Base-by-base conservation (phyloP, 176 grass and related monocot species). In the Phoenix roebelenii region DNA sequence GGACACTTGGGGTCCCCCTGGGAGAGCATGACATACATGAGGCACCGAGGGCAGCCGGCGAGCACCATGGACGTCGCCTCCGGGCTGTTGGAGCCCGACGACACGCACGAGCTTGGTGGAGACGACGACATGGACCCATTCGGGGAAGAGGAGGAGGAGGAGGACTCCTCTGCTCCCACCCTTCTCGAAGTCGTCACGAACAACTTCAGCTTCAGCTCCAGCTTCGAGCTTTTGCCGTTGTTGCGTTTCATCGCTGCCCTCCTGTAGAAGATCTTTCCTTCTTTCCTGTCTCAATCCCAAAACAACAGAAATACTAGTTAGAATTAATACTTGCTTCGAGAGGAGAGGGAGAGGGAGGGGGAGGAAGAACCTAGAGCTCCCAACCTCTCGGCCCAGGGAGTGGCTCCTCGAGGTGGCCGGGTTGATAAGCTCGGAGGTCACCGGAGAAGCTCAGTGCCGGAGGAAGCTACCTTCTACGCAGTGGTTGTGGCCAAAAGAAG, bases 11-110 rank as follows among this genome's bases (percentile, higher is more conserved):
- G 84, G 66, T 87, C 79, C 72, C 72, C 74, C 71, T 79, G 78
- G 24, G 79, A 71, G 52, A 87, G 79, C 84, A 87, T 82, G 75
- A 79, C 77, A 66, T 87, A 87, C 75, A 87, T 87, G 39, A 87
- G 79, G 79, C 84, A 87, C 9, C 75, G 79, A 12, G 79, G 78
- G 79, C 84, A 87, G 2, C 75, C 84, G 1, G 79, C 84, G 53
- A 83, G 82, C 71, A 87, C 75, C 85, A 87, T 87, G 18, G 79
- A 59, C 29, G 76, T 72, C 67, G 65, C 74, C n/a, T 66, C 83
- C 0, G 77, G 63, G 64, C 69, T 80, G 12, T 20, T 20, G 55
- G 64, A 4, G 70, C 70, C 72, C 25, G 79, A 87, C 15, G 85
- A 76, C 72, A 87, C 57, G 75, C 85, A 87, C 32, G 79, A 87